Evolutionary conservation across 208 protist species (phyloP), one percentile per base, ranked within the genome.

Genomic region (Trypanosoma rangeli): DNA sequence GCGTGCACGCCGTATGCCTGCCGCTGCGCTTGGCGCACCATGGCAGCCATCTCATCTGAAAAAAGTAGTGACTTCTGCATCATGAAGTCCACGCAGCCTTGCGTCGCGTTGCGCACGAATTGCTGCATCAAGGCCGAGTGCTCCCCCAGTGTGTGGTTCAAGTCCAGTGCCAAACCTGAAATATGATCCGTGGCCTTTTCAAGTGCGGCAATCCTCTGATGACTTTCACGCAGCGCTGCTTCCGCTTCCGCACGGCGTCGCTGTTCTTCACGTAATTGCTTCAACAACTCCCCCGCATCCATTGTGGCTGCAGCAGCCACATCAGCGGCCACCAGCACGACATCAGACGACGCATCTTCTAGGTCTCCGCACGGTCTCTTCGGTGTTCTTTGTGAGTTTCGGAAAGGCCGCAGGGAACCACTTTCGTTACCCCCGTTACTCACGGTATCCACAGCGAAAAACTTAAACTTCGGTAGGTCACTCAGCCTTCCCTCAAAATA

Each of bases 21-120:
- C 10, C 79, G 59, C 69, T 85, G 73, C 35, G 75, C 66, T 39
- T 68, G 65, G 13, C 85, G 78, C 71, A 90, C 62, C 54, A 90
- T 28, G 42, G 48, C 59, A 4, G 73, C 58, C 60, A 78, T 77
- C 66, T 90, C 81, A 48, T 86, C 80, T 12, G 85, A 64, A 63
- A 90, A 90, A 29, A 90, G 60, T 0, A 83, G 56, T 54, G 74
- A 82, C 63, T 90, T 90, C 69, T 85, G 78, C 49, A 85, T 49
- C 16, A 70, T 69, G 52, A 74, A 73, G 13, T 73, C 70, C 55
- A 76, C 76, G 26, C 68, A 78, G n/a, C 26, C 54, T 24, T 59
- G 48, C 22, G 74, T 46, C 33, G 71, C 49, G 26, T 49, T 61
- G 29, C 62, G 70, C 55, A 86, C 31, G n/a, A 85, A 72, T 64